Evolutionary conservation across 768 basidiomycete genomes (phyloP).

Genomic region (Postia placenta): DNA sequence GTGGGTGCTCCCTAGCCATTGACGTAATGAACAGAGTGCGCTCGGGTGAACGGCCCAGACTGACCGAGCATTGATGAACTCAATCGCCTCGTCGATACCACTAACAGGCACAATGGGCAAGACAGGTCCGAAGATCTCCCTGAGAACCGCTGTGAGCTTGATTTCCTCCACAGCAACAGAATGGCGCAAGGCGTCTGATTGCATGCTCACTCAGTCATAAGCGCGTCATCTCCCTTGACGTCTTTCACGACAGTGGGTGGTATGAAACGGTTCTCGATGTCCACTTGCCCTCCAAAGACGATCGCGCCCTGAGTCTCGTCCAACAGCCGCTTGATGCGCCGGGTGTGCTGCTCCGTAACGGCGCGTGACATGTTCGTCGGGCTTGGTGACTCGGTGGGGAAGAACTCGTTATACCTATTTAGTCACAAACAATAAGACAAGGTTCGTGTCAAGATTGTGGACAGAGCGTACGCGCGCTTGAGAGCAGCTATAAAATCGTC

Average conservation of each 20-base stretch:
- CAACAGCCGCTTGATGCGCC: conserved; percentile 57
- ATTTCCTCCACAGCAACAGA: not conserved
- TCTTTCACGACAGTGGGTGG: conserved; percentile 69
- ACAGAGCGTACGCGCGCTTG: conserved; percentile 33
- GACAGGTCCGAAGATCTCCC: conserved; percentile 83
- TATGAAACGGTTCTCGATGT: conserved; percentile 54
- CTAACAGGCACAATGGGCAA: conserved; percentile 70
- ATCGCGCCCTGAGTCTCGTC: conserved; percentile 61
- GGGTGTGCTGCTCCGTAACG: conserved; percentile 45
- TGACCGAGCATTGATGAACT: conserved; percentile 56
- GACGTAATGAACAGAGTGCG: too few species aligned
- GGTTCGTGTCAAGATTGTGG: conserved; percentile 17
- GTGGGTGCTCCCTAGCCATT: conserved; percentile 61
- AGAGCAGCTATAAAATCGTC: conserved; percentile 35
- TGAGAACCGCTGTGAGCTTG: conserved; percentile 22
- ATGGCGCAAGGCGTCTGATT: not conserved
- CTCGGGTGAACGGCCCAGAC: conserved; percentile 16
- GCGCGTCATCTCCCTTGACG: conserved; percentile 54
- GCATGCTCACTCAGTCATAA: conserved; percentile 65
- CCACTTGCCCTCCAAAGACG: conserved; percentile 56
- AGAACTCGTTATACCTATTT: conserved; percentile 48
- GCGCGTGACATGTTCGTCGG: conserved; percentile 47
- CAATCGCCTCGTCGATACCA: conserved; percentile 64
- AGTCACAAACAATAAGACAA: conserved; percentile 23
- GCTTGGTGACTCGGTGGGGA: conserved; percentile 35